Percentiles rank a stretch among this genome's conserved stretches.
phyloP scores from a whole-genome alignment of 2,329 filamentous ascomycete genomes.

The Aspergillus fijiensis region DNA sequence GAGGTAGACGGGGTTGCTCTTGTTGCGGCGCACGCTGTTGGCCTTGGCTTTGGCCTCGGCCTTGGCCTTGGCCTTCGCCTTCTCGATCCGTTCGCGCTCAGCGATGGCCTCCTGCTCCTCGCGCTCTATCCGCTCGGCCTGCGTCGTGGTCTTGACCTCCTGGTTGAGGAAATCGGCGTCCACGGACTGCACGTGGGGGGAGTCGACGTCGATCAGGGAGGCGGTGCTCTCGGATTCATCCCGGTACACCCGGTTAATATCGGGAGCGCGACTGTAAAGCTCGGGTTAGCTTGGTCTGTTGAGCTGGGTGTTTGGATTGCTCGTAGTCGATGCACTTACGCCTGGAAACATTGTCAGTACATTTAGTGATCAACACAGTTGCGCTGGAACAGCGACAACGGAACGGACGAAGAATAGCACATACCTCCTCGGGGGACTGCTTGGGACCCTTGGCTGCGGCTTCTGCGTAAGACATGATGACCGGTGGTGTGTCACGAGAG shows the following conservation, averaged over 20 bases:
- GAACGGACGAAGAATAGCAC: slow-evolving; percentile 13
- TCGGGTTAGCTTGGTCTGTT: background rate
- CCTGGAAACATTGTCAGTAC: slow-evolving; percentile 26
- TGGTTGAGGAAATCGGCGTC: slow-evolving; percentile 44
- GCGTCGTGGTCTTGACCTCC: slow-evolving; percentile 46
- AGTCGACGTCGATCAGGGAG: slow-evolving; percentile 49
- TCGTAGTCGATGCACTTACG: slow-evolving; percentile 32
- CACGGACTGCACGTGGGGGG: slow-evolving; percentile 46
- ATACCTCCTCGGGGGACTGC: slow-evolving; percentile 50
- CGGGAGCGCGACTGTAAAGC: slow-evolving; percentile 41
- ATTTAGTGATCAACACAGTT: slow-evolving; percentile 1
- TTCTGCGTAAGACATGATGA: slow-evolving; percentile 50
- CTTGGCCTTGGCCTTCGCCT: slow-evolving; percentile 36
- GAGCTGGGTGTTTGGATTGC: background rate
- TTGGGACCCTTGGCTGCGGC: slow-evolving; percentile 49
- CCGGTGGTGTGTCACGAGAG: slow-evolving; percentile 3
- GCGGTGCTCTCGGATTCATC: slow-evolving; percentile 43
- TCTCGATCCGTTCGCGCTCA: slow-evolving; percentile 29
- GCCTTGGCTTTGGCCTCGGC: slow-evolving; percentile 36
- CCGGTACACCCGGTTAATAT: slow-evolving; percentile 39
- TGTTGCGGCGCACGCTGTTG: slow-evolving; percentile 35
- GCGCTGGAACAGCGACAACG: background rate
- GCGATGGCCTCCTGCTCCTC: slow-evolving; percentile 37
- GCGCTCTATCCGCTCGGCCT: slow-evolving; percentile 46
- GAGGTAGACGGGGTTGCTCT: slow-evolving; percentile 48